Conservation (phyloP, 78 protist genomes). For the Diacronema lutheri region DNA sequence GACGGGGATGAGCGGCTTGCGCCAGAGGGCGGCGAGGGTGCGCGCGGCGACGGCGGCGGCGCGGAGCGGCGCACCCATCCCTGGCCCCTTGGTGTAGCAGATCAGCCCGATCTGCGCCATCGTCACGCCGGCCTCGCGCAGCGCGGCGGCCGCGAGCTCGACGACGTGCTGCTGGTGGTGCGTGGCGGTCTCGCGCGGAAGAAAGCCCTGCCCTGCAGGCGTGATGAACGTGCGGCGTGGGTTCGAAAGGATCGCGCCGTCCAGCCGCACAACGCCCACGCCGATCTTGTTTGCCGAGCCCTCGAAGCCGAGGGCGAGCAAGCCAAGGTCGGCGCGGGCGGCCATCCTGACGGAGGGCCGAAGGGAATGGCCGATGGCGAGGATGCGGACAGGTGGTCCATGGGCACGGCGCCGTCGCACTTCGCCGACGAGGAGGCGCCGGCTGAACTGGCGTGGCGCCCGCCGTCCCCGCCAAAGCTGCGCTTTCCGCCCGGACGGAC, state of each 20-base stretch:
- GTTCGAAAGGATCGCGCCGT: constrained; percentile 90
- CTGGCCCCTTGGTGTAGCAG: constrained; percentile 80
- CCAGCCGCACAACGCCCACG: constrained; percentile 88
- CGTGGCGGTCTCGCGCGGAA: constrained; percentile 90
- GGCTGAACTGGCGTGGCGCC: no score
- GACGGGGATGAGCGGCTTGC: constrained; percentile 73
- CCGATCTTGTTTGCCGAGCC: constrained; percentile 98
- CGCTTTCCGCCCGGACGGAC: no score
- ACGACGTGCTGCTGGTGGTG: constrained; percentile 48
- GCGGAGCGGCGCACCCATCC: constrained; percentile 68
- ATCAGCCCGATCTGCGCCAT: constrained; percentile 64
- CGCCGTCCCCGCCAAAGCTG: no score
- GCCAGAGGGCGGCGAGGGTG: constrained; percentile 90
- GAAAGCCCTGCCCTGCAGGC: constrained; percentile 96
- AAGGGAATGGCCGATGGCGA: no score
- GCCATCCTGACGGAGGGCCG: no score
- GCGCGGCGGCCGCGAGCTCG: background rate
- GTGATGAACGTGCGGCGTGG: constrained; percentile 91
- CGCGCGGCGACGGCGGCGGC: constrained; percentile 89
- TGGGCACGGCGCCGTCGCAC: no score
- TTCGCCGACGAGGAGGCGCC: no score
- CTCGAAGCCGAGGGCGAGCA: constrained; percentile 90
- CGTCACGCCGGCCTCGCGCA: constrained; percentile 63
- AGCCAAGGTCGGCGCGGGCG: background rate
- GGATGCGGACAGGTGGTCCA: no score